These are phyloP conservation scores for Aspergillus haitiensis DNA, from an alignment of 495 filamentous ascomycete species.

Conservation along the genomic window DNA sequence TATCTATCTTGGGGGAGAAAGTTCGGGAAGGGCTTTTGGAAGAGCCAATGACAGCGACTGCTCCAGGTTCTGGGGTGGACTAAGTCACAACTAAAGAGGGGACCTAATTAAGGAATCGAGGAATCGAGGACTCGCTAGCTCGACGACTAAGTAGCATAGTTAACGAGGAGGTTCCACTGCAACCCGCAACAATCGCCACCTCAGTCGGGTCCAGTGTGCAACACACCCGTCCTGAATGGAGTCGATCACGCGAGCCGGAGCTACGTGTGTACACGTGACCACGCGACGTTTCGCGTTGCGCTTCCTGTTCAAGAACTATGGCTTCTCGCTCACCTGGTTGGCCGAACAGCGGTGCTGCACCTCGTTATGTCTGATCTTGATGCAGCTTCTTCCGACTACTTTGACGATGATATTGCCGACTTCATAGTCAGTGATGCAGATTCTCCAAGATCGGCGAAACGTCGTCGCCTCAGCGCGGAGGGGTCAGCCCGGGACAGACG, in stretches of 20 bases:
- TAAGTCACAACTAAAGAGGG: no score
- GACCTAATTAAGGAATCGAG: no score
- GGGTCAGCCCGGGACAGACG: not conserved
- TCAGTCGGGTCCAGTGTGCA: not conserved
- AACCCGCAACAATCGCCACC: no score
- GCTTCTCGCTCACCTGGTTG: not conserved
- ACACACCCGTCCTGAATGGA: not conserved
- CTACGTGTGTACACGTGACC: slow-evolving; percentile 2
- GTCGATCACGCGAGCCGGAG: not conserved
- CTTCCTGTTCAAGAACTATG: not conserved
- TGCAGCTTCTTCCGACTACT: slow-evolving; percentile 20
- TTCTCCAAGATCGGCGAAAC: slow-evolving; percentile 37
- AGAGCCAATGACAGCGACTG: not conserved
- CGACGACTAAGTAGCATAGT: no score
- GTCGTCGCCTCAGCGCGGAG: slow-evolving; percentile 33
- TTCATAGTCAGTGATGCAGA: slow-evolving; percentile 33
- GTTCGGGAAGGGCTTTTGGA: not conserved
- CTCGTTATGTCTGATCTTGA: slow-evolving; percentile 31
- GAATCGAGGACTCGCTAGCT: no score
- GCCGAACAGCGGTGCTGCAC: not conserved
- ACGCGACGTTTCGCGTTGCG: slow-evolving; percentile 18
- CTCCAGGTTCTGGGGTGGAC: not conserved
- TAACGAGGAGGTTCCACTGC: no score
- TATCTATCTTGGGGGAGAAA: not conserved
- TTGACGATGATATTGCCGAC: slow-evolving; percentile 27